phyloP scores from a whole-genome alignment of 2,329 filamentous ascomycete species.

The Penicillium capsulatum region DNA sequence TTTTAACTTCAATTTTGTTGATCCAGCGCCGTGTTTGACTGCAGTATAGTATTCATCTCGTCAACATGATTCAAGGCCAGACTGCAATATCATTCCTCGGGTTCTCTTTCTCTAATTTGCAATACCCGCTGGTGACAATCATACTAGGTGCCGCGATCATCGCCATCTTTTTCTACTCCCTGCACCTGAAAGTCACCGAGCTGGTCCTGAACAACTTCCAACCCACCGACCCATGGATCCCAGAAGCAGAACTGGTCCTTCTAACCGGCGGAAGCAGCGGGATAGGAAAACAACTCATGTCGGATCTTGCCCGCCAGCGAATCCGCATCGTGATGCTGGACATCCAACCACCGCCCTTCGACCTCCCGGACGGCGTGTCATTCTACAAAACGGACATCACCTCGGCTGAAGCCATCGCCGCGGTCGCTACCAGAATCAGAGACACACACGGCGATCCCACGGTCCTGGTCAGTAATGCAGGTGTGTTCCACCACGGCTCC shows the following conservation, averaged over 20 bases:
- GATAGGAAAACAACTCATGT: slow-evolving; percentile 19
- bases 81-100: too few species aligned
- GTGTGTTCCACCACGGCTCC: slow-evolving; percentile 40
- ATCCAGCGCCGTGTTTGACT: too few species aligned
- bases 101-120: too few species aligned
- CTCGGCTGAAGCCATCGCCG: slow-evolving; percentile 13
- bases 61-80: too few species aligned
- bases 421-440: slow-evolving; percentile 31
- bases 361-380: slow-evolving; percentile 4
- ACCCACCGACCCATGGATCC: slow-evolving; percentile 4
- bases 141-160: too few species aligned
- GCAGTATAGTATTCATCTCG: too few species aligned
- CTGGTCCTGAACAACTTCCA: slow-evolving; percentile 2
- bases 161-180: too few species aligned
- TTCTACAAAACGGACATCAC: slow-evolving; percentile 31
- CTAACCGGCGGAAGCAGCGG: slow-evolving; percentile 20
- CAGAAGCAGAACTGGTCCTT: slow-evolving; percentile 15
- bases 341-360: slow-evolving; percentile 4
- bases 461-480: slow-evolving; percentile 46
- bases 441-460: slow-evolving; percentile 35
- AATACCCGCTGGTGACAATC: too few species aligned
- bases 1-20: too few species aligned
- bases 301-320: slow-evolving; percentile 10
- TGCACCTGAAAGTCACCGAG: too few species aligned
- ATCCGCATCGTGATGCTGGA: slow-evolving; percentile 14